Base-by-base conservation (phyloP, 2,329 filamentous ascomycete species). In the Ophiostoma populinum region DNA sequence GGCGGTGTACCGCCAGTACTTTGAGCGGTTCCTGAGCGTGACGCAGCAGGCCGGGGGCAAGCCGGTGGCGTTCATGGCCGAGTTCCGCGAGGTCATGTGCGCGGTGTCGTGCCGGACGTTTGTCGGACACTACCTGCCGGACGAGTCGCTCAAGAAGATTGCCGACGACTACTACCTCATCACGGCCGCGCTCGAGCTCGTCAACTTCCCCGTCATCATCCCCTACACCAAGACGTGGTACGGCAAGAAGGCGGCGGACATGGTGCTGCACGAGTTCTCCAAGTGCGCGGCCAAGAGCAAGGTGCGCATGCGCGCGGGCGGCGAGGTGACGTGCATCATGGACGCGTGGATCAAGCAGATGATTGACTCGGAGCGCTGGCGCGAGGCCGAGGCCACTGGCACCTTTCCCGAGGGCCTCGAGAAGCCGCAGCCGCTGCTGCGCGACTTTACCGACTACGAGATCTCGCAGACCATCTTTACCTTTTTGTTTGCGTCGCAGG, bases 201-300 rank as follows among this genome's bases (percentile, higher is more conserved):
- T 98, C 65, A 95, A 95, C 65, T 93, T 95, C 64, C 87, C 90
- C 40, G 80, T 95, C 58, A 94, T 95, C 53, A 59, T 95, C 26
- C 87, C 87, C 25, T 95, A 72, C 65, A 94, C 86, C 53, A 87
- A 85, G 64, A 85, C 85, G 5, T 95, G 85, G 85, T 92, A 92
- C 51, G 90, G 87, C 48, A 93, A 94, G 69, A 92, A 86, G 62
- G 83, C 85, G 20, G 76, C 87, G 39, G 82, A 93, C 50, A 83
- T 92, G 75, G 83, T 93, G 22, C 65, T 95, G 45, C 69, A 67
- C 32, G 86, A 93, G 54, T 95, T 95, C 51, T 62, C 78, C 53
- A 86, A 83, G 58, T 94, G 87, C 51, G 80, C 87, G 31, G 81
- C 83, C 42, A 93, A 94, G 67, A 80, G 80, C 59, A 93, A 90